Evolutionary conservation across 352 stramenopile species (phyloP), one percentile per base, ranked within the genome.

Genomic region (Phytophthora chlamydospora): DNA sequence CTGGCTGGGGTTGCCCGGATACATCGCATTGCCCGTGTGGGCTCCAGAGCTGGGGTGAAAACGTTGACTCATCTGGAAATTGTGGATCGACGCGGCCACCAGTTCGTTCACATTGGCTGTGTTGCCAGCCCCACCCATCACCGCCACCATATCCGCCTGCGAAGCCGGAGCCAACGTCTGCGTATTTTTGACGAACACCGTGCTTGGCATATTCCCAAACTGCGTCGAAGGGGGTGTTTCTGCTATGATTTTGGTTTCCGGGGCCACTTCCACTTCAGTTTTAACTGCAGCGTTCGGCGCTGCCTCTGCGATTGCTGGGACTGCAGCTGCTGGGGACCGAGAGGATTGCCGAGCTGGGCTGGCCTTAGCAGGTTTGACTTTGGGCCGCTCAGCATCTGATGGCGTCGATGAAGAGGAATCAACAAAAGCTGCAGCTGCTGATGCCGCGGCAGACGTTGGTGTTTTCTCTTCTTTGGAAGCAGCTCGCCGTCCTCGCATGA

Each of bases 401-500:
- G 52, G 36, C 19, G 47, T 66, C 46, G 59, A 48, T 7, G 51
- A 50, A 7, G 45, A 50, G 19, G 59, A 50, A 9, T n/a, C 59
- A 29, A 43, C 29, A 39, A 56, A 63, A 36, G 50, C 55, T 47
- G 41, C 40, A 35, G 56, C 46, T 45, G 65, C 45, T 13, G 62
- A 65, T 31, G 48, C 11, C 21, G 52, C 52, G 52, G 56, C 41
- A 49, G 45, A 16, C 10, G 45, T 62, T 24, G 55, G 36, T 40
- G 56, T 56, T 60, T 88, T 89, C 24, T 88, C 78, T 55, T 92
- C 83, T 66, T 89, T 92, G 6, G 75, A 81, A 4, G 78, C 76
- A 42, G 85, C 80, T 31, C 85, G 81, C 0, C 83, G 78, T 12
- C 85, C 86, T 32, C 87, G 71, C 87, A 94, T 96, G 2, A 97